Evolutionary conservation across 2,329 filamentous ascomycete species (phyloP).

Genomic region (Neurospora sp.): DNA sequence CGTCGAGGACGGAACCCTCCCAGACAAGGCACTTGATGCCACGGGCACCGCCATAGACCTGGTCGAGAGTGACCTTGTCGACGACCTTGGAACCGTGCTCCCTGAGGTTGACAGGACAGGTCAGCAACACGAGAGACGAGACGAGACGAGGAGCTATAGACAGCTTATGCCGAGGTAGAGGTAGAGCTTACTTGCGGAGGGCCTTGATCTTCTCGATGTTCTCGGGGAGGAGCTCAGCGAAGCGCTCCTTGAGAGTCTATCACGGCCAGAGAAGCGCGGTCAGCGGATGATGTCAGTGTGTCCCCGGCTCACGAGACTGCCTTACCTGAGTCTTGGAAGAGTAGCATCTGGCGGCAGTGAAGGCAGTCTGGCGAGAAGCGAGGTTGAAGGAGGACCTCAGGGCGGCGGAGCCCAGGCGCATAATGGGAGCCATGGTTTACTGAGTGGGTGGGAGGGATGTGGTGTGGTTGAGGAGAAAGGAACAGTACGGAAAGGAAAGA

Average conservation of each 20-base stretch:
- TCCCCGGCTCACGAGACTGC: constrained; percentile 5
- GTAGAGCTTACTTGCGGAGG: constrained; percentile 70
- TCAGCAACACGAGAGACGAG: constrained; percentile 16
- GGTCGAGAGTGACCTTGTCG: constrained; percentile 96
- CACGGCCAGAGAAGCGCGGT: constrained; percentile 10
- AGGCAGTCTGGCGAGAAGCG: constrained; percentile 63
- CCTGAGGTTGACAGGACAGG: constrained; percentile 35
- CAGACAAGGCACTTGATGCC: constrained; percentile 98
- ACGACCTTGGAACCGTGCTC: constrained; percentile 92
- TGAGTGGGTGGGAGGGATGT: constrained; percentile 22
- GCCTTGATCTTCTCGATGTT: constrained; percentile 99
- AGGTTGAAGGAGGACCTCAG: constrained; percentile 67
- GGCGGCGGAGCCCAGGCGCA: constrained; percentile 72
- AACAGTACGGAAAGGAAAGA: constrained; percentile 26
- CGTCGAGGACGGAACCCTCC: constrained; percentile 97
- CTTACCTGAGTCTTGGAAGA: constrained; percentile 83
- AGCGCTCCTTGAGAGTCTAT: constrained; percentile 95
- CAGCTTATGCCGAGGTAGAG: constrained; percentile 5
- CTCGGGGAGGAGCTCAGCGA: constrained; percentile 87
- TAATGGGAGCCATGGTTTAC: constrained; percentile 67
- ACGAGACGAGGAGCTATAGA: background rate
- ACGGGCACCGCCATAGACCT: constrained; percentile 98
- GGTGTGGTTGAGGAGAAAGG: constrained; percentile 26
- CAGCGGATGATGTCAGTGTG: constrained; percentile 18
- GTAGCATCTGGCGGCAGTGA: constrained; percentile 82